phyloP scores from a whole-genome alignment of 225 moss, liverwort and hornwort species.

The Takakia lepidozioides region DNA sequence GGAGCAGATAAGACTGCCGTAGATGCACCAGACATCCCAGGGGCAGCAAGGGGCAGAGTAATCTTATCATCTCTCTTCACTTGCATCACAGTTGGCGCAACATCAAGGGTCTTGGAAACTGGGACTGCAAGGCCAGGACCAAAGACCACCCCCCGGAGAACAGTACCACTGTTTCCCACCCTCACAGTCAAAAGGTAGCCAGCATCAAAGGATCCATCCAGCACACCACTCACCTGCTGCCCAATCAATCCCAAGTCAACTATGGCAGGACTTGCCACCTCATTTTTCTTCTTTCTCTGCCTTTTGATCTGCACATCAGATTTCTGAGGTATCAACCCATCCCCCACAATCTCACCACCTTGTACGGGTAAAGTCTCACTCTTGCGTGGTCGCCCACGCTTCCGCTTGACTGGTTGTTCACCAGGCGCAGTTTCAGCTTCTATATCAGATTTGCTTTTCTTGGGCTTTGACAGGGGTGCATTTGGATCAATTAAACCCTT shows the following conservation, averaged over 20 bases:
- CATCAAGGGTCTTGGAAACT: conserved; percentile 49
- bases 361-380: conserved; percentile 37
- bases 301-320: conserved; percentile 51
- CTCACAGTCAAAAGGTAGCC: conserved; percentile 79
- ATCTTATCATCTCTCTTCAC: conserved; percentile 66
- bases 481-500: conserved; percentile 1
- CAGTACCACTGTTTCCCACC: conserved; percentile 56
- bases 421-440: conserved; percentile 37
- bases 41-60: conserved; percentile 20
- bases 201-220: conserved; percentile 96
- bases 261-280: conserved; percentile 7
- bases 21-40: conserved; percentile 12
- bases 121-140: conserved; percentile 75
- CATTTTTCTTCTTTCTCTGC: conserved; percentile 75
- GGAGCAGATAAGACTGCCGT: no score
- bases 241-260: conserved; percentile 76
- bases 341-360: conserved; percentile 24
- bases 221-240: no score
- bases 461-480: not conserved
- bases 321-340: conserved; percentile 7
- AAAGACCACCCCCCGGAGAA: conserved; percentile 87
- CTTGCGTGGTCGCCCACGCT: conserved; percentile 84
- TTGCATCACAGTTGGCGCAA: conserved; percentile 69
- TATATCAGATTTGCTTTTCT: conserved; percentile 42
- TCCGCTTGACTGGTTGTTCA: conserved; percentile 44